These are phyloP conservation scores for Phytophthora multivora DNA, from an alignment of 352 stramenopile genomes.

Conservation along the genomic window DNA sequence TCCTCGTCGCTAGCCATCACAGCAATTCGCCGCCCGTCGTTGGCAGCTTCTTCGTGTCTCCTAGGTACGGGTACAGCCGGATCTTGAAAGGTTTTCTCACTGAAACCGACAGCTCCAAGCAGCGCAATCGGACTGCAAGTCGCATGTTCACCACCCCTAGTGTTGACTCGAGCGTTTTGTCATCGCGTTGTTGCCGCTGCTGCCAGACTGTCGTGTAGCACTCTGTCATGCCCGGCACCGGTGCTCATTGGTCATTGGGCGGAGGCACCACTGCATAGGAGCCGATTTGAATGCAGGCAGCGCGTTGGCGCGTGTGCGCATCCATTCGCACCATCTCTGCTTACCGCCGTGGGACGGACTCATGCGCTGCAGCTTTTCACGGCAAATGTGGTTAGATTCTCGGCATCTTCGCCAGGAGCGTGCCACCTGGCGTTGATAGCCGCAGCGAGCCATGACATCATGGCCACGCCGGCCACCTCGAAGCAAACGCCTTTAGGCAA, in stretches of 20 bases:
- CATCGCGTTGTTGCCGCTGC: constrained; percentile 3
- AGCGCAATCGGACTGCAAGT: constrained; percentile 1
- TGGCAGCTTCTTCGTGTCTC: constrained; percentile 1
- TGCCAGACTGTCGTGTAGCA: neutral
- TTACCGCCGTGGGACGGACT: neutral
- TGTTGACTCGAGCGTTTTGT: constrained; percentile 32
- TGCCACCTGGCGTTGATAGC: constrained; percentile 10
- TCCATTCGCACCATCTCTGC: constrained; percentile 16
- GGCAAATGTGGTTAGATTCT: neutral
- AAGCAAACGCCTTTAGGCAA: constrained; percentile 17
- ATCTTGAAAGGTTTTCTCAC: constrained; percentile 33
- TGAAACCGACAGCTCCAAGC: constrained; percentile 6
- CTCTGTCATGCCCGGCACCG: constrained; percentile 8
- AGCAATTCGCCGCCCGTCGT: neutral
- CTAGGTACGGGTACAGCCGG: neutral
- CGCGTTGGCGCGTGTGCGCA: constrained; percentile 18
- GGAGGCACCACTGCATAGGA: constrained; percentile 19
- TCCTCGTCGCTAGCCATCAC: constrained; percentile 13
- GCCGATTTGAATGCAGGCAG: constrained; percentile 18
- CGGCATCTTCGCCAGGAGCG: neutral
- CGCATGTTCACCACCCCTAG: constrained; percentile 10
- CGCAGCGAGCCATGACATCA: constrained; percentile 21
- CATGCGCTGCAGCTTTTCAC: neutral
- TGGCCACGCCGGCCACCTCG: neutral
- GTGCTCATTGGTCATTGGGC: constrained; percentile 36